Percentiles rank a stretch among this genome's conserved stretches.
Conservation (phyloP, 176 grass and related monocot genomes). For the Oryza glaberrima region DNA sequence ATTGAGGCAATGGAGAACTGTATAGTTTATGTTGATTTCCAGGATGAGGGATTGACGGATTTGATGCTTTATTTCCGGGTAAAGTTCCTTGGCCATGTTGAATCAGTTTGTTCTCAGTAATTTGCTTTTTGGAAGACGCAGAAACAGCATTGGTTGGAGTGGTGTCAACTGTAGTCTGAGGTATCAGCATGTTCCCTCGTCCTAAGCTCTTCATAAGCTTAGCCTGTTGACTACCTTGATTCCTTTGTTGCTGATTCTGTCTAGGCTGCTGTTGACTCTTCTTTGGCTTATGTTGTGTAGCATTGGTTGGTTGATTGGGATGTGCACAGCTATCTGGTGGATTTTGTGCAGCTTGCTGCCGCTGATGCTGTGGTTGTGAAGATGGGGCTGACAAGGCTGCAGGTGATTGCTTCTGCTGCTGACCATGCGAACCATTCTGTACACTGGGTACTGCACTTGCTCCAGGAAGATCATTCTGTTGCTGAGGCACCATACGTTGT, state of each 20-base stretch:
- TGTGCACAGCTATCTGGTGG: conserved; percentile 32
- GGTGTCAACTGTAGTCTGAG: conserved; percentile 56
- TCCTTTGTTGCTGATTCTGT: conserved; percentile 73
- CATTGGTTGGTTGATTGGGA: conserved; percentile 48
- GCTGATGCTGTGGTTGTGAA: conserved; percentile 52
- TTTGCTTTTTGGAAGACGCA: conserved; percentile 45
- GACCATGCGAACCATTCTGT: conserved; percentile 50
- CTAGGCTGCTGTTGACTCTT: conserved; percentile 62
- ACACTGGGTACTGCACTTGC: conserved; percentile 40
- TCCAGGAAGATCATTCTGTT: conserved; percentile 57
- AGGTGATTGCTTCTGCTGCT: conserved; percentile 51
- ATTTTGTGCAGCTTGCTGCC: conserved; percentile 54
- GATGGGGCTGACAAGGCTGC: conserved; percentile 41
- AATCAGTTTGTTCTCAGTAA: conserved; percentile 60
- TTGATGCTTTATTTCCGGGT: conserved; percentile 39
- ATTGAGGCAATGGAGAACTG: conserved; percentile 47
- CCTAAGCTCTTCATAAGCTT: conserved; percentile 88
- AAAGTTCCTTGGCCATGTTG: conserved; percentile 55
- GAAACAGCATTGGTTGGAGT: conserved; percentile 46
- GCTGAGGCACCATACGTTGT: conserved; percentile 52
- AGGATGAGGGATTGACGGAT: conserved; percentile 44
- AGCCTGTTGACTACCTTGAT: conserved; percentile 73
- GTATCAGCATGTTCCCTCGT: conserved; percentile 65
- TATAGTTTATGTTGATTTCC: conserved; percentile 65
- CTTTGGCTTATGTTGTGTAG: conserved; percentile 70